Evolutionary conservation across 805 yeast genomes (phyloP), one percentile per base, ranked within the genome.

Genomic region (Saturnispora silvae): DNA sequence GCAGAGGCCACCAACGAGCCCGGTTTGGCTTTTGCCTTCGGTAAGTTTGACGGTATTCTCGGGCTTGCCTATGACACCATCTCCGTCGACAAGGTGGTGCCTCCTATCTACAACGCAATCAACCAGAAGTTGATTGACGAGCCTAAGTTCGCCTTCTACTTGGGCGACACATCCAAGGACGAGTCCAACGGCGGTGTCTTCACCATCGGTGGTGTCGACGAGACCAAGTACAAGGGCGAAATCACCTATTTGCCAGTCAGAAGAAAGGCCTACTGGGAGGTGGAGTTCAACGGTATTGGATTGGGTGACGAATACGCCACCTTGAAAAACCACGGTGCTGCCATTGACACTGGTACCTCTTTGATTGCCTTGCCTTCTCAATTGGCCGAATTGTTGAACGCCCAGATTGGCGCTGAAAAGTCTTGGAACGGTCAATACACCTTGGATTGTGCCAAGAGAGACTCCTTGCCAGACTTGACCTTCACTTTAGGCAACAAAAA

Each of bases 191-290:
- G 95, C 35, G 97, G 98, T 53, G 74, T 80, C 49, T 95, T 92
- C 48, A 84, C 96, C 23, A 84, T 92, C 56, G 98, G 98, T 59
- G 98, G 98, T 50, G 68, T 79, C 48, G 96, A 89, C 56, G 70
- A 77, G 50, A 58, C 77, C 44, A 73, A 77, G 57, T 85, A 66
- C 61, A 63, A 67, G 34, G 98, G 98, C 48, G 75, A 89, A 49
- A 72, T 92, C 53, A 82, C 89, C 37, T 86, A 94, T 86, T 73
- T 92, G 63, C 98, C 98, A 42, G 94, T 92, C 45, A 85, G 98
- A 70, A 84, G 98, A 73, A 86, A 87, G 77, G 98, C 97, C 24
- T 92, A 92, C 75, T 92, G 98, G 98, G 98, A 92, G 70, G 98
- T 92, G 43, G 75, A 80, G 50, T 81, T 92, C 50, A 85, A 85